Conservation (phyloP, 805 yeast genomes). For the Candida methanosorbosa region DNA sequence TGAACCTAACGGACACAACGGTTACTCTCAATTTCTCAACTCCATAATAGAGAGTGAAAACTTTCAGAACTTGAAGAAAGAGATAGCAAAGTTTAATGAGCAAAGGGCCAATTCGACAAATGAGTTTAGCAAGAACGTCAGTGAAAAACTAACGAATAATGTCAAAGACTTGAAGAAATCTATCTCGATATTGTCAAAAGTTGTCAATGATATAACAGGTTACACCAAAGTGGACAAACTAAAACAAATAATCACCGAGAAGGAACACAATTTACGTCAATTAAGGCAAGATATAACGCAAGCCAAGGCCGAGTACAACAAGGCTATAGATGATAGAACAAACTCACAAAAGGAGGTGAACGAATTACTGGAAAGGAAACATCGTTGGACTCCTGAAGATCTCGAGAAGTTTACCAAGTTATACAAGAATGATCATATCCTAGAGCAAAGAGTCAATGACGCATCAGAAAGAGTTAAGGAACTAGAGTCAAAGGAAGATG, state of each 20-base stretch:
- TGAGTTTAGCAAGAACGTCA: slow-evolving; percentile 28
- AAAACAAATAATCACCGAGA: slow-evolving; percentile 47
- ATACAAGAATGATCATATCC: slow-evolving; percentile 72
- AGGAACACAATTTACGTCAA: slow-evolving; percentile 42
- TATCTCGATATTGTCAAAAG: slow-evolving; percentile 49
- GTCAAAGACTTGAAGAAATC: slow-evolving; percentile 50
- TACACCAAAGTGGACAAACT: slow-evolving; percentile 72
- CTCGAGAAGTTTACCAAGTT: slow-evolving; percentile 76
- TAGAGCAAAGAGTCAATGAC: slow-evolving; percentile 50
- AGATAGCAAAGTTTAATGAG: slow-evolving; percentile 19
- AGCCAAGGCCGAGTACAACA: slow-evolving; percentile 43
- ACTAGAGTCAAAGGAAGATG: slow-evolving; percentile 59
- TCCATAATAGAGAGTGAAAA: slow-evolving; percentile 23
- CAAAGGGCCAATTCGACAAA: slow-evolving; percentile 11
- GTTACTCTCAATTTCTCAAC: slow-evolving; percentile 10
- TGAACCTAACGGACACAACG: not conserved
- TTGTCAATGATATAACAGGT: slow-evolving; percentile 88
- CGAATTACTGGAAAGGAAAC: slow-evolving; percentile 78
- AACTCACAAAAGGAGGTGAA: slow-evolving; percentile 77
- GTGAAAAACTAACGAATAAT: slow-evolving; percentile 37
- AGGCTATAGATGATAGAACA: slow-evolving; percentile 57
- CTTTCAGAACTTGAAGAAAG: slow-evolving; percentile 22
- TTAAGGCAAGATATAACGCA: slow-evolving; percentile 39
- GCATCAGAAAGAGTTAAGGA: slow-evolving; percentile 39
- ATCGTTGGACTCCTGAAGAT: slow-evolving; percentile 71